Base-by-base conservation (phyloP, 164 flowering plant genomes). In the Paratinospora sagittata region DNA sequence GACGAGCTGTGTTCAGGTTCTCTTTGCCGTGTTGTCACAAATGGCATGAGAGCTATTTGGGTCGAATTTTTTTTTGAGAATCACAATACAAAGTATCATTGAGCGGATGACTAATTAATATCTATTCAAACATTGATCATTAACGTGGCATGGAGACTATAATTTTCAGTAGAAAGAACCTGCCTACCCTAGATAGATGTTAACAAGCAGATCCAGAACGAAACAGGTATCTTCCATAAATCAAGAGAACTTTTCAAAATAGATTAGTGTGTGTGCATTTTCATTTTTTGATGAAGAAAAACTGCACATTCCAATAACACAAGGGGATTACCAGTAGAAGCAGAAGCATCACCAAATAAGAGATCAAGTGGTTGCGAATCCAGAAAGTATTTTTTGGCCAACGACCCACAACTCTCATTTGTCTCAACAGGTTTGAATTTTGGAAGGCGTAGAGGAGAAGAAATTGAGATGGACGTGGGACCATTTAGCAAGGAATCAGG, bases 401-500 rank as follows among this genome's bases (percentile, higher is more conserved):
- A 82, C 52, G 82, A 82, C 77, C 90, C 83, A 79, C 86, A 91
- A 87, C 90, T 89, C 77, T 87, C 82, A 55, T 82, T 74, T 72
- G 88, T 82, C 78, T 82, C 88, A 82, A 81, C 81, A 61, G 84
- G 78, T 79, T 81, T 89, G 72, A 78, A 80, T 76, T 84, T 78
- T 45, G 99, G 99, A 80, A 87, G 87, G 63, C 95, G 90, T 84
- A 95, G 77, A 34, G 98, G 98, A 71, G 98, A 92, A 68, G 94
- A 84, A 73, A 95, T 86, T 76, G 90, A 85, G 81, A 92, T 90
- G 79, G 96, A 86, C 71, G 90, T 86, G 65, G 96, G 97, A 71
- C 97, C 98, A 84, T 95, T 95, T 67, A 90, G 85, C 78, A 89
- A 77, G 75, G 98, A 95, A 82, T 90, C 89, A 63, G 97, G 98